phyloP scores from a whole-genome alignment of 2,329 filamentous ascomycete genomes.

The Cytospora piceae region DNA sequence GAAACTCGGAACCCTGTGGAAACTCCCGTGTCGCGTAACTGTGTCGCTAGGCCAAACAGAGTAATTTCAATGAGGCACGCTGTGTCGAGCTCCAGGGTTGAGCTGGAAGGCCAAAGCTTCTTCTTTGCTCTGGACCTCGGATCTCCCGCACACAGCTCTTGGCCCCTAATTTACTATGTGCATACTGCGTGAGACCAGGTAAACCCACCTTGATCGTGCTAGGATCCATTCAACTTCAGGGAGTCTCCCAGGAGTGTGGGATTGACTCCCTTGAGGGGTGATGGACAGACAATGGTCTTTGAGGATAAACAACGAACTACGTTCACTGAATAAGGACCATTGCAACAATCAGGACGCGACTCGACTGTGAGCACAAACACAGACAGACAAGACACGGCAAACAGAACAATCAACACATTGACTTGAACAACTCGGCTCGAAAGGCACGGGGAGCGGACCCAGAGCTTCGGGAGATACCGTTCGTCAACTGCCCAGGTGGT shows the following conservation, averaged over 20 bases:
- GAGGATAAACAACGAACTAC: conserved; percentile 17
- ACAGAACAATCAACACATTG: not conserved
- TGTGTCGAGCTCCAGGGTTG: conserved; percentile 7
- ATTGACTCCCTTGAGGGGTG: conserved; percentile 13
- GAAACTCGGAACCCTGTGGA: not conserved
- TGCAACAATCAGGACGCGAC: not conserved
- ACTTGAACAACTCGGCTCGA: not conserved
- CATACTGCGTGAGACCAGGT: not conserved
- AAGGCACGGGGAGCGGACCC: not conserved
- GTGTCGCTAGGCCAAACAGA: conserved; percentile 11
- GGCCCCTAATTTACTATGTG: conserved; percentile 16
- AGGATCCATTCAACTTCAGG: not conserved
- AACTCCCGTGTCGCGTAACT: not conserved
- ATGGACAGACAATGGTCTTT: conserved; percentile 7
- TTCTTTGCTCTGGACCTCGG: not conserved
- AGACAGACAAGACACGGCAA: not conserved
- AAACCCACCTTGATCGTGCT: not conserved
- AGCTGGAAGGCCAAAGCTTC: conserved; percentile 14
- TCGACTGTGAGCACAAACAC: not conserved
- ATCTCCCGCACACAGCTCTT: conserved; percentile 2
- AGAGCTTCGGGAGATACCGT: not conserved
- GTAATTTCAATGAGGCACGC: conserved; percentile 14
- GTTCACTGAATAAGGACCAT: conserved; percentile 6
- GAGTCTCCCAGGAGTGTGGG: not conserved
- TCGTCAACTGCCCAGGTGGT: no score